phyloP scores from a whole-genome alignment of 2,329 filamentous ascomycete species.

The Mollisia scopiformis region DNA sequence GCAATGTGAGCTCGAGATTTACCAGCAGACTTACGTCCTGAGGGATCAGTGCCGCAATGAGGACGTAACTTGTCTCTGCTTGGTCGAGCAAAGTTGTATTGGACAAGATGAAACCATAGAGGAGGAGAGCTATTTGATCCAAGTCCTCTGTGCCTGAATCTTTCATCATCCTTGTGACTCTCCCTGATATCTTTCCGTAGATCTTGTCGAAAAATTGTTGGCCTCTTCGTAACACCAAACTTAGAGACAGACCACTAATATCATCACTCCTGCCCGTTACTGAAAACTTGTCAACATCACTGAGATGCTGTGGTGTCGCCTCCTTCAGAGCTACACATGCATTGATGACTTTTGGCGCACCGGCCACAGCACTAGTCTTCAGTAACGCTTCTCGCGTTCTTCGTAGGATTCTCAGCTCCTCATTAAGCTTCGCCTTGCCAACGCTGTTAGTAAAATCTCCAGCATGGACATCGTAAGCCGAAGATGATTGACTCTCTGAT shows the following conservation, averaged over 20 bases:
- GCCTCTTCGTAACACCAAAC: conserved; percentile 46
- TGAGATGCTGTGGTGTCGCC: conserved; percentile 45
- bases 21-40: conserved; percentile 47
- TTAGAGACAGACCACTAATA: conserved; percentile 40
- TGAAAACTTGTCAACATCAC: conserved; percentile 37
- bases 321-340: conserved; percentile 48
- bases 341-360: conserved; percentile 57
- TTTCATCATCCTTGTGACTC: conserved; percentile 52
- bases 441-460: background rate
- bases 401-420: conserved; percentile 45
- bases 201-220: conserved; percentile 49
- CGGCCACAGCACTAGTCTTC: conserved; percentile 50
- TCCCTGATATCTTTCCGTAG: conserved; percentile 52
- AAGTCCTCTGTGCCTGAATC: conserved; percentile 53
- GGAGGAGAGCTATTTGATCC: conserved; percentile 48
- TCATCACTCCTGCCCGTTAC: conserved; percentile 45
- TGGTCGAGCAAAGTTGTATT: conserved; percentile 48
- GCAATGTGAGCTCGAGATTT: conserved; percentile 7
- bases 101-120: conserved; percentile 53
- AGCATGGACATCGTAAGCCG: too few species aligned
- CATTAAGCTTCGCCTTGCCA: background rate
- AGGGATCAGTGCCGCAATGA: conserved; percentile 53
- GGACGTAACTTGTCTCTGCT: conserved; percentile 53
- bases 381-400: conserved; percentile 53
- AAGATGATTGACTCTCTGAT: too few species aligned